Base-by-base conservation (phyloP, 164 flowering plant genomes). In the Annona squamosa region DNA sequence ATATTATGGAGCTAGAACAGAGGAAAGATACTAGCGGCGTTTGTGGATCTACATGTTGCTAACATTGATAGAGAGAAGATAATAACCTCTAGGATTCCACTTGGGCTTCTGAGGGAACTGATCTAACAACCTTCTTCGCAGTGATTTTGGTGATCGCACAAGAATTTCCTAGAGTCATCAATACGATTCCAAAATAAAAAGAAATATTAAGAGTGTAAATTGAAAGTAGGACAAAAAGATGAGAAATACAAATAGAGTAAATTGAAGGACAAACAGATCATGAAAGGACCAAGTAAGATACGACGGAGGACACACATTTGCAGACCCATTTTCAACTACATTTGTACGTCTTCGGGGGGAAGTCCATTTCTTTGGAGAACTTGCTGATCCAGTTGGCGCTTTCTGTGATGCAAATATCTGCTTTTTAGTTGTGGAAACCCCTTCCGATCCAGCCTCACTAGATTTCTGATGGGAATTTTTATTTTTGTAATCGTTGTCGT, bases 61-160 rank as follows among this genome's bases (percentile, higher is more conserved):
- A 26, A 26, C 37, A 26, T 26, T 26, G 59, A 10, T 52, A 16
- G 13, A 6, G 9, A 52, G 0, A 52, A 52, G 13, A 52, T 10
- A 52, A 52, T 52, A 52, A 69, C 94, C 97, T 85, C 73, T 82
- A 9, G 91, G 94, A 77, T 92, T 84, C 96, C 94, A 90, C 26
- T 77, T 80, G 0, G 83, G 74, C 69, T 81, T 87, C 1, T 73
- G 81, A 10, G 67, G 19, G 57, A 82, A 81, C 43, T 56, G 62
- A 57, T 85, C 84, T 0, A 80, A 70, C 56, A 84, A 79, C 19
- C 73, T 85, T 73, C 79, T 84, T 74, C 73, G 74, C 4, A 87
- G 81, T 4, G 85, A 82, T 70, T 72, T 77, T 19, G 74, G 48
- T 52, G 75, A 68, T 12, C 69, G 82, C 17, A 42, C 26, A 5